Evolutionary conservation across 805 yeast species (phyloP), one percentile per base, ranked within the genome.

Genomic region (Starmerella sp.): DNA sequence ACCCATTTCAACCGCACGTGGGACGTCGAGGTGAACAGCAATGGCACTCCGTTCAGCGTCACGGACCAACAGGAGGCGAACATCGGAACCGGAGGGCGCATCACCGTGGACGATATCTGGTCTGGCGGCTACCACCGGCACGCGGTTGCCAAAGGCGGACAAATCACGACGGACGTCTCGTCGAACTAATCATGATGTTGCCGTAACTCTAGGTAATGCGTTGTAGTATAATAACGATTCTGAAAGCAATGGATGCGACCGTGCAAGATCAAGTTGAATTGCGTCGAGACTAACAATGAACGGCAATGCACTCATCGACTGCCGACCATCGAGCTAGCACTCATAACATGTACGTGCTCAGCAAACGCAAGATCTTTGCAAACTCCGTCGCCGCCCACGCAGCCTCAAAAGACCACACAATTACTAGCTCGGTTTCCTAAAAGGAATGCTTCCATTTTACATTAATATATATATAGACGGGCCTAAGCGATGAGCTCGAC

Each of bases 401-500:
- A 32, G 11, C 35, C 35, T 8, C 11, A 32, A 7, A 7, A 32
- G 35, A 32, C 38, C 38, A 36, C 6, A 36, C 38, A 22, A 22
- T 22, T 22, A 22, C 22, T 10, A 32, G 11, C 11, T 32, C 42
- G 11, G 42, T 6, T 38, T 38, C 42, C 28, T n/a, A 14, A 14
- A 38, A 22, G 6, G 42, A 7, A 22, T 53, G 49, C 49, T 29
- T 15, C 14, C 14, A 14, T 35, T 53, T 53, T 35, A 51, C 36
- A 44, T 22, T 38, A 47, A 55, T 35, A 53, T 46, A 57, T 56
- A 55, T 30, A 47, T 39, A n/a, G 36, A 17, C 37, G 17, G 30
- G 50, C 48, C 85, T 88, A 93, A 78, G 98, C 99, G 76, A 93
- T 78, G 75, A 93, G 86, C 83, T 93, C 98, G 77, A 93, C 95